Evolutionary conservation across 2,329 filamentous ascomycete genomes (phyloP).

Genomic region (Sporothrix schenckii): DNA sequence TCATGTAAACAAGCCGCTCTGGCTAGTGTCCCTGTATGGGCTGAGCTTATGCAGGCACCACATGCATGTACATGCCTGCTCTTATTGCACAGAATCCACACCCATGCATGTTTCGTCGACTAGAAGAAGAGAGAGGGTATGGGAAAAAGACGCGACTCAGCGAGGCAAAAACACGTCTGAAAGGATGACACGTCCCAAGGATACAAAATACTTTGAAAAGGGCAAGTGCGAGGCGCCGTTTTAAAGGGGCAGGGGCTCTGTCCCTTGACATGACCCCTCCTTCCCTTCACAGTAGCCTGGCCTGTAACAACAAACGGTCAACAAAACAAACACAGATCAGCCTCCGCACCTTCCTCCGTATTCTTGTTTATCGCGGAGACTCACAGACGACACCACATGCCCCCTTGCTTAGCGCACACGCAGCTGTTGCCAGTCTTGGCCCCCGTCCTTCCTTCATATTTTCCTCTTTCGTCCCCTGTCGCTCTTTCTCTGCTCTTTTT

Average conservation of each 20-base stretch:
- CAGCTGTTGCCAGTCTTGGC: conserved; percentile 24
- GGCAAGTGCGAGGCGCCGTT: conserved; percentile 23
- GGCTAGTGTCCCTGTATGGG: background rate
- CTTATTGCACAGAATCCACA: conserved; percentile 28
- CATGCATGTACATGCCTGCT: conserved; percentile 27
- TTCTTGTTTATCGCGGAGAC: conserved; percentile 19
- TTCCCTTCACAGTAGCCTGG: background rate
- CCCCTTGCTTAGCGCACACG: conserved; percentile 31
- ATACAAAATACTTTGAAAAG: conserved; percentile 8
- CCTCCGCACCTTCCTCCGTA: conserved; percentile 30
- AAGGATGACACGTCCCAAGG: conserved; percentile 17
- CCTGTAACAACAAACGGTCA: conserved; percentile 24
- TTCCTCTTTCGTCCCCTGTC: background rate
- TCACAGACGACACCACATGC: conserved; percentile 16
- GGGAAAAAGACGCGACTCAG: conserved; percentile 20
- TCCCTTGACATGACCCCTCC: conserved; percentile 5
- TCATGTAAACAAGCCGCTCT: conserved; percentile 28
- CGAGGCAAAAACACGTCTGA: conserved; percentile 18
- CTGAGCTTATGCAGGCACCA: conserved; percentile 29
- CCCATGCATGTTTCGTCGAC: conserved; percentile 2
- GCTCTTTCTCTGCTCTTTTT: conserved; percentile 3
- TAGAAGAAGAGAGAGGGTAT: background rate
- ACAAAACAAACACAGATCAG: conserved; percentile 10
- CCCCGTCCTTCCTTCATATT: conserved; percentile 3
- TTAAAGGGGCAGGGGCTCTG: conserved; percentile 24